phyloP scores from a whole-genome alignment of 2,329 filamentous ascomycete species.

The Cladosporium sp. region DNA sequence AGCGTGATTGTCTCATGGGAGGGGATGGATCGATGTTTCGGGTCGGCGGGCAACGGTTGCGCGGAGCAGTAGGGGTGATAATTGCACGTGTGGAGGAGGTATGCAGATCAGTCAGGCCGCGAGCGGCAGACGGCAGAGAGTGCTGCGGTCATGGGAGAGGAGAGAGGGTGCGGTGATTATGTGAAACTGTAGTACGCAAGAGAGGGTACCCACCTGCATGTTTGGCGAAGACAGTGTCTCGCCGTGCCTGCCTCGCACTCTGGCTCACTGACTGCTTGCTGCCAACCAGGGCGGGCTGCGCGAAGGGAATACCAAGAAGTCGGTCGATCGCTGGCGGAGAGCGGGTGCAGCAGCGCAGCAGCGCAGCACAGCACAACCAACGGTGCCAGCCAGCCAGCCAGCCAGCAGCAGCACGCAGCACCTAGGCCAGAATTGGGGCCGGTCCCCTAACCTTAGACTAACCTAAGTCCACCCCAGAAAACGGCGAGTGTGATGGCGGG shows the following conservation, averaged over 20 bases:
- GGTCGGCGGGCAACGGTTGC: conserved; percentile 15
- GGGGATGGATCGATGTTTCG: conserved; percentile 19
- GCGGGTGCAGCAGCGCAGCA: conserved; percentile 7
- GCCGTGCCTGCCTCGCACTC: background rate
- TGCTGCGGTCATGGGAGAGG: background rate
- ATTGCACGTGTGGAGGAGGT: conserved; percentile 14
- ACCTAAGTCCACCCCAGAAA: conserved; percentile 5
- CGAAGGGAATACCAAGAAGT: background rate
- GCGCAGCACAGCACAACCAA: background rate
- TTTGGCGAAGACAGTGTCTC: background rate
- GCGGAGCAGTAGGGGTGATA: conserved; percentile 10
- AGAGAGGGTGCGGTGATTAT: background rate
- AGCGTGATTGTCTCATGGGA: conserved; percentile 17
- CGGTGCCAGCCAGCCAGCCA: conserved; percentile 1
- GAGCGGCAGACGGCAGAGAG: conserved; percentile 1
- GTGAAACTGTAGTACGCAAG: background rate
- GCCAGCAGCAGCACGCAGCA: background rate
- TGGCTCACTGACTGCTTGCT: background rate
- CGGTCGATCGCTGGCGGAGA: conserved; percentile 12
- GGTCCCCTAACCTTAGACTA: conserved; percentile 6
- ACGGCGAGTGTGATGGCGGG: background rate
- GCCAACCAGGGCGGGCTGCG: conserved; percentile 3
- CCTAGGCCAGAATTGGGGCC: conserved; percentile 8
- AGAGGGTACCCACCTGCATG: conserved; percentile 20
- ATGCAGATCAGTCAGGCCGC: conserved; percentile 16